Evolutionary conservation across 441 rosid species (phyloP).

Genomic region (Corymbia calophylla): DNA sequence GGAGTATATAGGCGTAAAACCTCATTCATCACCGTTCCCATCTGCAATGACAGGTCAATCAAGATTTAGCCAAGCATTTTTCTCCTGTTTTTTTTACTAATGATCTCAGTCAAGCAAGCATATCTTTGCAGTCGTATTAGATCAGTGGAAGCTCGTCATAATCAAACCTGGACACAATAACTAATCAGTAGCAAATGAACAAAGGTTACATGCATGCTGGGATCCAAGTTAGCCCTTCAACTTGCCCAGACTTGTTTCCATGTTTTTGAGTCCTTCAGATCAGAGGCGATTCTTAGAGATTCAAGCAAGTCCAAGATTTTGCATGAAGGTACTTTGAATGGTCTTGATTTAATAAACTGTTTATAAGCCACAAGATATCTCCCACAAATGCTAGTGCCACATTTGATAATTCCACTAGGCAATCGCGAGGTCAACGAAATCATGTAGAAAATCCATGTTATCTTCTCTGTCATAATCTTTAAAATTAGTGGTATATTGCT

Average conservation of each 20-base stretch:
- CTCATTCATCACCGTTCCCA: constrained; percentile 92
- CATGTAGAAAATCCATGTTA: neutral
- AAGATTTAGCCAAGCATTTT: neutral
- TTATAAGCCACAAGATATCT: neutral
- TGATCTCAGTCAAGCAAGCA: neutral
- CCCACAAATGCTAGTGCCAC: neutral
- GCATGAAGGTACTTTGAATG: neutral
- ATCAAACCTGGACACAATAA: neutral
- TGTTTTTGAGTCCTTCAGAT: neutral
- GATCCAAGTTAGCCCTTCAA: neutral
- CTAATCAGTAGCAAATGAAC: neutral
- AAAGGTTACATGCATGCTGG: neutral
- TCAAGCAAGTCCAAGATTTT: neutral
- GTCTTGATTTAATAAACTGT: neutral
- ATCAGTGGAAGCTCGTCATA: neutral
- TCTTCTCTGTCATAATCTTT: neutral
- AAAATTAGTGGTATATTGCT: neutral
- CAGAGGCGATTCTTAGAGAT: neutral
- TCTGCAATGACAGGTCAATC: constrained; percentile 30
- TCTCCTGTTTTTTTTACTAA: neutral
- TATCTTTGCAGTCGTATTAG: neutral
- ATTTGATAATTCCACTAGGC: neutral
- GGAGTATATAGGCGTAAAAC: constrained; percentile 75
- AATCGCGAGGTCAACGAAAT: neutral
- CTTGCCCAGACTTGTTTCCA: neutral